Percentiles rank a stretch among this genome's conserved stretches.
phyloP scores from a whole-genome alignment of 1,284 basidiomycete genomes.

The Boletus smithii region DNA sequence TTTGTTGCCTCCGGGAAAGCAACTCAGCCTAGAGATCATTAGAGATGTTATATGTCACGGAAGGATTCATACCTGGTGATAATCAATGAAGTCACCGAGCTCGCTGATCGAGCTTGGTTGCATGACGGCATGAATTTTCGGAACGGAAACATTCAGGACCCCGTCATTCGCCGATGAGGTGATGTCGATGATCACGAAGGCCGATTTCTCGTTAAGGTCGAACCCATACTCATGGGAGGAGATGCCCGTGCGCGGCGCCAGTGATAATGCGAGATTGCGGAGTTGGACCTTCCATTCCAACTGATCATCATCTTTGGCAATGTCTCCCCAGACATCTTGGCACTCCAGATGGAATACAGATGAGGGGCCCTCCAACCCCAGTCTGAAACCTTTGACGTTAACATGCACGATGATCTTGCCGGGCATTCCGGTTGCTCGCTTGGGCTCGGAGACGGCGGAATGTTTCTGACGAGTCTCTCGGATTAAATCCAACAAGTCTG shows the following conservation, averaged over 20 bases:
- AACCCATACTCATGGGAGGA: conserved; percentile 39
- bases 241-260: conserved; percentile 54
- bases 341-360: conserved; percentile 75
- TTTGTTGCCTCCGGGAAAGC: conserved; percentile 64
- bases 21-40: conserved; percentile 60
- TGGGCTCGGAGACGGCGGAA: conserved; percentile 20
- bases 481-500: conserved; percentile 67
- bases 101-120: conserved; percentile 88
- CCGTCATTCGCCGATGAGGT: conserved; percentile 35
- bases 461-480: conserved; percentile 53
- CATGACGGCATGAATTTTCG: conserved; percentile 86
- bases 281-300: conserved; percentile 60
- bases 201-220: conserved; percentile 65
- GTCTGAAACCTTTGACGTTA: conserved; percentile 73
- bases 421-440: conserved; percentile 7
- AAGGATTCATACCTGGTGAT: conserved; percentile 59
- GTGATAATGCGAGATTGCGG: conserved; percentile 69
- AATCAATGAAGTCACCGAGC: conserved; percentile 81
- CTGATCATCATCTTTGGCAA: conserved; percentile 43
- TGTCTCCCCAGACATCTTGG: conserved; percentile 61
- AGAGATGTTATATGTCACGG: not conserved
- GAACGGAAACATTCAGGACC: conserved; percentile 53
- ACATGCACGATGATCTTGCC: conserved; percentile 47
- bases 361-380: conserved; percentile 69
- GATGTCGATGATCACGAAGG: conserved; percentile 81